These are phyloP conservation scores for Taiozyma sp. DNA, from an alignment of 1,139 yeast genomes.

Conservation along the genomic window DNA sequence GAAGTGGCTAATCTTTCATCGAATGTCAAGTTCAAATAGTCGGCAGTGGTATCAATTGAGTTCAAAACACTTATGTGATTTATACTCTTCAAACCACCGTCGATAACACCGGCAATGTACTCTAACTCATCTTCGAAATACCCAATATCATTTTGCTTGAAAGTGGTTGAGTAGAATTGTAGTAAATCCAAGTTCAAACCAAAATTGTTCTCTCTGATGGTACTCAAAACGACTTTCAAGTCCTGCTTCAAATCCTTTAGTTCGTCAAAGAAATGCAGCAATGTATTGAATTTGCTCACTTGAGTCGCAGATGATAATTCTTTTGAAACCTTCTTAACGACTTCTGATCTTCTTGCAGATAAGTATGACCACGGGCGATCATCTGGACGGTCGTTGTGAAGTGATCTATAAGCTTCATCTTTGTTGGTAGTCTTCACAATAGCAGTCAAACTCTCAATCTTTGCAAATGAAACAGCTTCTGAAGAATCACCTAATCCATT, in stretches of 20 bases:
- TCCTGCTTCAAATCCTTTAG: constrained; percentile 19
- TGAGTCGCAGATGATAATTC: constrained; percentile 17
- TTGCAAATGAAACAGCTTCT: constrained; percentile 33
- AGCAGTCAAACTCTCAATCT: constrained; percentile 26
- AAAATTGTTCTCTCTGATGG: constrained; percentile 21
- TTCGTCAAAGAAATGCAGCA: constrained; percentile 21
- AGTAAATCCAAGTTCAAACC: constrained; percentile 27
- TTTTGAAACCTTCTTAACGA: constrained; percentile 19
- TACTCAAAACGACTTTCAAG: constrained; percentile 14
- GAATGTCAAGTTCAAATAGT: constrained; percentile 29
- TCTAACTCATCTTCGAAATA: constrained; percentile 27
- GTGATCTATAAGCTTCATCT: constrained; percentile 22
- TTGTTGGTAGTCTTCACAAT: constrained; percentile 26
- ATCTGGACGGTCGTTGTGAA: constrained; percentile 28
- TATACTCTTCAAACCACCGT: constrained; percentile 38
- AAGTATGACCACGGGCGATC: constrained; percentile 28
- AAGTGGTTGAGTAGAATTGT: constrained; percentile 28
- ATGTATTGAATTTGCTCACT: constrained; percentile 18
- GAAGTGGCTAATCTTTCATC: constrained; percentile 16
- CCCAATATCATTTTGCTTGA: constrained; percentile 25
- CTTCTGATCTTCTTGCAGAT: constrained; percentile 14
- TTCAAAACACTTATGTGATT: constrained; percentile 51
- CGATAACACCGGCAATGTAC: constrained; percentile 33
- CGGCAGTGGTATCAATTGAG: constrained; percentile 39
- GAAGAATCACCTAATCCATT: constrained; percentile 33